These are phyloP conservation scores for Bothriochloa decipiens DNA, from an alignment of 176 grass and related monocot genomes.

Conservation along the genomic window DNA sequence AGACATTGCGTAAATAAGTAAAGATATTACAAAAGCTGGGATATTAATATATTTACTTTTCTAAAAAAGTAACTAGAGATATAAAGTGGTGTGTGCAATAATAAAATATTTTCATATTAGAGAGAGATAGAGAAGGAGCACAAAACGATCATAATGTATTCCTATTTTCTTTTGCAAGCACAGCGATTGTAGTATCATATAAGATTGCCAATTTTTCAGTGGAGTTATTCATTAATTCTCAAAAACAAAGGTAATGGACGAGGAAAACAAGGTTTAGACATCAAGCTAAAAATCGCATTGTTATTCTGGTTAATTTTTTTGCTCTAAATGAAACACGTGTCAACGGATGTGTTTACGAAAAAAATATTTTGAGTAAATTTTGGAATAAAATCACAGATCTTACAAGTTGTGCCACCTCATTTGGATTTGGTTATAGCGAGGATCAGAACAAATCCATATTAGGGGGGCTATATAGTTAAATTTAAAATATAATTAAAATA, in stretches of 20 bases:
- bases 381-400: neutral
- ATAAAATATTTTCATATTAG: neutral
- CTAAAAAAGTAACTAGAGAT: neutral
- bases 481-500: neutral
- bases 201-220: neutral
- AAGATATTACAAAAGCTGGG: neutral
- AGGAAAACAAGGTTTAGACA: neutral
- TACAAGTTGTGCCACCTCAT: neutral
- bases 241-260: neutral
- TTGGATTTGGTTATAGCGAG: neutral
- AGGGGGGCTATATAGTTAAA: neutral
- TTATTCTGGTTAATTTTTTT: too few relatives aligned
- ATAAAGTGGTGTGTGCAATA: neutral
- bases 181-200: neutral
- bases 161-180: neutral
- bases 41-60: too few relatives aligned
- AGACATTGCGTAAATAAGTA: neutral
- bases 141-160: neutral
- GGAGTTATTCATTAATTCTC: neutral
- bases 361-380: neutral
- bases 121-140: neutral
- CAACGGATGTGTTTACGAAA: too few relatives aligned
- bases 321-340: too few relatives aligned
- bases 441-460: neutral
- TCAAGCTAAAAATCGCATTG: neutral